These are phyloP conservation scores for Globisporangium alternatum DNA, from an alignment of 352 stramenopile species.

Conservation along the genomic window DNA sequence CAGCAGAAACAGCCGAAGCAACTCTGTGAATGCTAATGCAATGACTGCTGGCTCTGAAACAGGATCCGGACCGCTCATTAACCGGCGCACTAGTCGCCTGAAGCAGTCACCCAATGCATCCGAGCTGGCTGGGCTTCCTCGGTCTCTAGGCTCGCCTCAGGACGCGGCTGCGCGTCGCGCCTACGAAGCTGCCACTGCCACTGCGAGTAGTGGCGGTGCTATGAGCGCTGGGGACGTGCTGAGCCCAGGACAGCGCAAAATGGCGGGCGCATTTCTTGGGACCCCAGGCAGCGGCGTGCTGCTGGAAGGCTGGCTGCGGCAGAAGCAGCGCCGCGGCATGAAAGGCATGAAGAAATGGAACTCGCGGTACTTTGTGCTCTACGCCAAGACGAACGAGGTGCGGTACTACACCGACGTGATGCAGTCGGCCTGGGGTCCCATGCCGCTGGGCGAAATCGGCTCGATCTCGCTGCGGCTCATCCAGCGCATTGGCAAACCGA, in stretches of 20 bases:
- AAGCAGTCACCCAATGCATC: constrained; percentile 45
- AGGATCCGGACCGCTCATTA: constrained; percentile 26
- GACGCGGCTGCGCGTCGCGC: constrained; percentile 17
- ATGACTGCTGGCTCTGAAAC: neutral
- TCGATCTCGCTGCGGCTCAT: constrained; percentile 81
- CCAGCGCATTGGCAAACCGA: constrained; percentile 75
- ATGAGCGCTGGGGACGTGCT: constrained; percentile 16
- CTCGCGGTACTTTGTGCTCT: constrained; percentile 77
- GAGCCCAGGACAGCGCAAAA: constrained; percentile 53
- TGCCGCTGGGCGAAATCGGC: constrained; percentile 74
- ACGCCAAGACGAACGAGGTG: constrained; percentile 69
- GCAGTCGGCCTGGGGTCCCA: constrained; percentile 69
- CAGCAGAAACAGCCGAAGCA: constrained; percentile 6
- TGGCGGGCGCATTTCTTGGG: constrained; percentile 45
- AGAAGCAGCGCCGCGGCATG: constrained; percentile 76
- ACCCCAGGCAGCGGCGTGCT: constrained; percentile 64
- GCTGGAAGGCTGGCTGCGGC: constrained; percentile 75
- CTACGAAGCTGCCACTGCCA: constrained; percentile 15
- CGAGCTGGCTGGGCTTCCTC: constrained; percentile 24
- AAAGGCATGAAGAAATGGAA: constrained; percentile 87
- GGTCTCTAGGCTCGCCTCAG: constrained; percentile 19
- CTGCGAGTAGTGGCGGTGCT: constrained; percentile 9
- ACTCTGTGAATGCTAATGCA: constrained; percentile 14
- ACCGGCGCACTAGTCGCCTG: constrained; percentile 44
- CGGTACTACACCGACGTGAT: constrained; percentile 81